Evolutionary conservation across 768 basidiomycete genomes (phyloP), one percentile per base, ranked within the genome.

Genomic region (Rhizopogon roseolus): DNA sequence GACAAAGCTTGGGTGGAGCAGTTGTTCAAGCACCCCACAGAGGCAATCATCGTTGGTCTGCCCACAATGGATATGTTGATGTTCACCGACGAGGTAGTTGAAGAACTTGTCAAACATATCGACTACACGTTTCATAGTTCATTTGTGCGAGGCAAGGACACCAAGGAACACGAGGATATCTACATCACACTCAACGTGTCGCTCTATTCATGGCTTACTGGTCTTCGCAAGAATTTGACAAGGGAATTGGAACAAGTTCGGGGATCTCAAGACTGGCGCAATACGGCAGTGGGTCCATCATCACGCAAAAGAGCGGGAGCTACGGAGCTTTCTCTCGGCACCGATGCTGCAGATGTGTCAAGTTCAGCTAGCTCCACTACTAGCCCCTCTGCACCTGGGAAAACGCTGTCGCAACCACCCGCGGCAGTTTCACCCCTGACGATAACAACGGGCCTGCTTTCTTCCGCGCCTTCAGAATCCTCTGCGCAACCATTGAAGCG

Each of bases 131-230:
- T 91, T 69, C 74, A 83, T 68, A 89, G 86, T 63, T 71, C 77
- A 53, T 91, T 90, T 65, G 69, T 80, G 40, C 79, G 80, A 27
- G 72, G 74, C 34, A 72, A 76, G 54, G 79, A 77, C 25, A 72
- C 73, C 68, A 72, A 75, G 59, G 79, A 81, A 48, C 74, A 78
- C 29, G 85, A 90, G 59, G 87, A 90, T 59, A 90, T 93, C 52
- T 92, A 86, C 67, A 90, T 93, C 68, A 86, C 89, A 4, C 75
- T 93, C 58, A 93, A 93, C 71, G 82, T 91, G 62, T 79, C 85
- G 0, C 73, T 92, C 2, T 92, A 92, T 62, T 81, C 88, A 8
- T 91, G 89, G 88, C 78, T 93, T 42, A 89, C 87, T 1, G 68
- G 86, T 22, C 76, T 91, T 39, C 81, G 88, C 54, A 91, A 89